phyloP scores from a whole-genome alignment of 805 yeast genomes.

The Candida krabiensis region DNA sequence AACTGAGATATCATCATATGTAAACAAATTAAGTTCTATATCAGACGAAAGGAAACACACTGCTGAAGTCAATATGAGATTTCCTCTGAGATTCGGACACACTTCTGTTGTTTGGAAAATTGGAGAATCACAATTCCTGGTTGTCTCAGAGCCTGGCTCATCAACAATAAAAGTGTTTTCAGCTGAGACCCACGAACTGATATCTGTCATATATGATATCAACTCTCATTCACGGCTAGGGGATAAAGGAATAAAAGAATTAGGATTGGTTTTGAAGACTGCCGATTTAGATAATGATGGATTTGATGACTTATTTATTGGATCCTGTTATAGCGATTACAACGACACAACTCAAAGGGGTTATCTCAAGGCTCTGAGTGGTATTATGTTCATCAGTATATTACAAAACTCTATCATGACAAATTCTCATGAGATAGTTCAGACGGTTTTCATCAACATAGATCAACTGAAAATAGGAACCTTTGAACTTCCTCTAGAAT shows the following conservation, averaged over 20 bases:
- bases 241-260: conserved; percentile 40
- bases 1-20: too few relatives aligned
- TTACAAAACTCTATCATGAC: too few relatives aligned
- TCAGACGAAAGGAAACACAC: too few relatives aligned
- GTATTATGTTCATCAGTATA: conserved; percentile 12
- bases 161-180: conserved; percentile 42
- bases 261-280: conserved; percentile 32
- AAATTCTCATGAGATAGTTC: background rate
- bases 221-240: conserved; percentile 37
- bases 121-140: conserved; percentile 36
- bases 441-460: conserved; percentile 3
- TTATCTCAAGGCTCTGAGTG: conserved; percentile 33
- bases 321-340: conserved; percentile 39
- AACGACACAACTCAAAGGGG: conserved; percentile 35
- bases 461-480: conserved; percentile 8
- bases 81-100: conserved; percentile 44
- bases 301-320: conserved; percentile 41
- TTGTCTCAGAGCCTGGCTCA: conserved; percentile 53
- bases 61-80: conserved; percentile 15
- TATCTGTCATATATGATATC: conserved; percentile 22
- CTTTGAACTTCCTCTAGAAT: conserved; percentile 20
- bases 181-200: conserved; percentile 4
- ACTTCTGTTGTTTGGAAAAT: conserved; percentile 32
- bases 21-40: too few relatives aligned
- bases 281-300: conserved; percentile 40